Evolutionary conservation across 345 rosid species (phyloP), one percentile per base, ranked within the genome.

Genomic region (Trapa bicornis): DNA sequence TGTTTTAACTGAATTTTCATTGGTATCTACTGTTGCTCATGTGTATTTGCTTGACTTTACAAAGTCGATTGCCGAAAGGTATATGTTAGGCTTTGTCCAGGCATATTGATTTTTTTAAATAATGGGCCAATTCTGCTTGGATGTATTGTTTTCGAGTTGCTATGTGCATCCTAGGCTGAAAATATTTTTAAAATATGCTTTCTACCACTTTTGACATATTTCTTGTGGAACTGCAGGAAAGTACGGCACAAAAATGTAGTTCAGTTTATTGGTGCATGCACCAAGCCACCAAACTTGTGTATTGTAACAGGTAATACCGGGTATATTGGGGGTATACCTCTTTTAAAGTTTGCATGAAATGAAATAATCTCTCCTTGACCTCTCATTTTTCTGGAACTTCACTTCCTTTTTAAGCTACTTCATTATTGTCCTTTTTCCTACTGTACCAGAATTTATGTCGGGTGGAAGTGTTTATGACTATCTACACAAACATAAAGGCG

Each of bases 391-490:
- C 52, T 67, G 33, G 42, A 62, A 0, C 75, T 67, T 56, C 71
- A 58, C 63, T 11, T 32, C 29, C 61, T 32, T 57, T 45, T 33
- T 58, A 35, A 32, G 16, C 32, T 35, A 9, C 63, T 5, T 58
- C 37, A 58, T 16, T 35, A 10, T 64, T 65, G 48, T 37, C 45
- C 37, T 60, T 73, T 68, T 73, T 67, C 65, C 61, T 53, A 36
- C 48, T 16, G 64, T 35, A 61, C 52, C 66, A 94, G 99, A 94
- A 76, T 94, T 81, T 76, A 94, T 94, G 99, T 76, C 85, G 37
- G 96, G 99, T 72, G 99, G 99, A 76, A 94, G 99, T 80, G 97
- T 94, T 41, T 94, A 94, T 75, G 99, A 94, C 77, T 94, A 91
- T 81, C 85, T 94, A 68, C 99, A 94, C 80, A 94, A 94, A 81